Evolutionary conservation across 257 asterid species (phyloP).

Genomic region (Solanum clarkiae): DNA sequence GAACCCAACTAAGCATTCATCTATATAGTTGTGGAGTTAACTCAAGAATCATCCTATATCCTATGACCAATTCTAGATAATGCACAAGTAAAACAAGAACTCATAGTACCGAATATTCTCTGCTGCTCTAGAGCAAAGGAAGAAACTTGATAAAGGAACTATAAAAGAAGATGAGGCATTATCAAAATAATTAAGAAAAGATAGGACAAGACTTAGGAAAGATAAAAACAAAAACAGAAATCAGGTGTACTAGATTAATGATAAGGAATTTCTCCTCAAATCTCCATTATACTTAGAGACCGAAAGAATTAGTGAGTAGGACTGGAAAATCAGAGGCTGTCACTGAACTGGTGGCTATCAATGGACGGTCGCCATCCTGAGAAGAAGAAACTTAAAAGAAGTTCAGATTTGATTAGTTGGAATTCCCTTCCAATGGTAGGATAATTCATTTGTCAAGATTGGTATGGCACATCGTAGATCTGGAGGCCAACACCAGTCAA

Average conservation of each 20-base stretch:
- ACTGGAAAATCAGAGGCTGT: neutral
- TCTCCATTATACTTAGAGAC: neutral
- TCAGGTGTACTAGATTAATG: neutral
- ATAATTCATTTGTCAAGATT: neutral
- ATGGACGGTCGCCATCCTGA: neutral
- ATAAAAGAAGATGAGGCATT: neutral
- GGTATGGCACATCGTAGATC: neutral
- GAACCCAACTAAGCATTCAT: neutral
- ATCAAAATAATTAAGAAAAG: neutral
- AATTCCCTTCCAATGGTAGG: neutral
- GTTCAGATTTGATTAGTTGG: neutral
- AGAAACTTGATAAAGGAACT: neutral
- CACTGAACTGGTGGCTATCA: neutral
- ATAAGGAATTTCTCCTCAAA: neutral
- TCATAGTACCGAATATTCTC: neutral
- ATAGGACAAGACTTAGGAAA: neutral
- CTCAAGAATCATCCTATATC: neutral
- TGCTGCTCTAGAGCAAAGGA: neutral
- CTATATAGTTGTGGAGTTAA: neutral
- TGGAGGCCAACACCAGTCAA: neutral
- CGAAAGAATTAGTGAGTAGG: neutral
- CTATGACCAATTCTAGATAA: neutral
- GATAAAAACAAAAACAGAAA: neutral
- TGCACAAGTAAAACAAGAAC: neutral
- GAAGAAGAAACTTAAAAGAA: neutral